Base-by-base conservation (phyloP, 352 stramenopile genomes). In the Globisporangium apiculatum region DNA sequence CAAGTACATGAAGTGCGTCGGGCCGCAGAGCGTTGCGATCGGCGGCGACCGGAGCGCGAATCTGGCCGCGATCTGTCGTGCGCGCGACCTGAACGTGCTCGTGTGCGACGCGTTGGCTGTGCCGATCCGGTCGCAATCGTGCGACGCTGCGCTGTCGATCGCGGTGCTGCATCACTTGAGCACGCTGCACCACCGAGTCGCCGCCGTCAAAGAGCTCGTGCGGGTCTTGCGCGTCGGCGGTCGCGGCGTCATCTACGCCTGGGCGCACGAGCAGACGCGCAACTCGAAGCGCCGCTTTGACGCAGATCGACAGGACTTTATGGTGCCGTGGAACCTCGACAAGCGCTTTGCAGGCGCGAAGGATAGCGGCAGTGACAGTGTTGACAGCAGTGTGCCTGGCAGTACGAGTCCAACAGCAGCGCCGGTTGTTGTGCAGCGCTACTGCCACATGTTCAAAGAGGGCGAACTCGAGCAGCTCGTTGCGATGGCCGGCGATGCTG, bases 371-470 rank as follows among this genome's bases (percentile, higher is more conserved):
- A 14, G 3, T 24, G n/a, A 17, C 1, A 18, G 0, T 47, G n/a
- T n/a, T n/a, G 40, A 43, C 40, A 12, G 18, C 45, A 49, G 45
- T 5, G 14, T 15, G 45, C 45, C 45, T 14, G 35, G 5, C 18
- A 18, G 24, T 12, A 17, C 17, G n/a, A 53, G 31, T 48, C 14
- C 45, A 18, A 10, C 14, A 8, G n/a, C 45, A 35, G 52, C 63
- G 48, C 56, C 46, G 43, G 48, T 89, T 24, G 76, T 94, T 15
- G 72, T 94, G 58, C 83, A 93, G 60, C 66, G 85, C n/a, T 94
- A 92, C 65, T 94, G 85, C 55, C 85, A 94, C 79, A 91, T 94
- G 79, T 94, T 91, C 53, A 91, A 91, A 56, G 69, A 92, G 60
- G 85, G 85, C 17, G 85, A 94, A 61, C 65, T 94, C 5, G 79